Evolutionary conservation across 2,329 filamentous ascomycete genomes (phyloP).

Genomic region (Boeremia lycopersici): DNA sequence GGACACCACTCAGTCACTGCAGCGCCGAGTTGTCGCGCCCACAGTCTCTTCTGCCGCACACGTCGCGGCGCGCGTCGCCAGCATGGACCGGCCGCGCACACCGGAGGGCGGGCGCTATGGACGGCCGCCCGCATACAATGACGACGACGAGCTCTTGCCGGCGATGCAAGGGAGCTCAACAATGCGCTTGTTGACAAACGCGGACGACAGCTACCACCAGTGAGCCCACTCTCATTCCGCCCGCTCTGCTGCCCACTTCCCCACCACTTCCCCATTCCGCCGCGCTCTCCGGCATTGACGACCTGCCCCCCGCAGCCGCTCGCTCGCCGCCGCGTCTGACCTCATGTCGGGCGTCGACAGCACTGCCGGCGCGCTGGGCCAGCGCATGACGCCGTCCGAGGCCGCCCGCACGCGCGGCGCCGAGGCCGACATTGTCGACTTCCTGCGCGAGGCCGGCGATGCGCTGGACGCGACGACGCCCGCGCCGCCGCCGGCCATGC

Average conservation of each 20-base stretch:
- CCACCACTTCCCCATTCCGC: slow-evolving; percentile 19
- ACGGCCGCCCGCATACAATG: slow-evolving; percentile 54
- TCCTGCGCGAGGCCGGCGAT: slow-evolving; percentile 50
- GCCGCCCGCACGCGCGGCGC: slow-evolving; percentile 39
- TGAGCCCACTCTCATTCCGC: slow-evolving; percentile 24
- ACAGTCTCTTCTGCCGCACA: not conserved
- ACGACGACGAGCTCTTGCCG: slow-evolving; percentile 47
- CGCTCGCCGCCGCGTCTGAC: slow-evolving; percentile 39
- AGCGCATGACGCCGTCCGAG: slow-evolving; percentile 31
- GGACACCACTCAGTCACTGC: not conserved
- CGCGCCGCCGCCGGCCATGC: slow-evolving; percentile 17
- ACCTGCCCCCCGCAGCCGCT: slow-evolving; percentile 33
- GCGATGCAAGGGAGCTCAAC: slow-evolving; percentile 50
- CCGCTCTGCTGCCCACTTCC: slow-evolving; percentile 10
- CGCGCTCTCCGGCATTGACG: slow-evolving; percentile 10
- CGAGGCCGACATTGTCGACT: slow-evolving; percentile 51
- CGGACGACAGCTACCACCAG: slow-evolving; percentile 50
- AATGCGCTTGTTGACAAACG: slow-evolving; percentile 58
- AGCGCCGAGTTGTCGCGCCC: not conserved
- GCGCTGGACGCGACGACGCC: slow-evolving; percentile 31
- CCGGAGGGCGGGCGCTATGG: slow-evolving; percentile 45
- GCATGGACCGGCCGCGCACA: slow-evolving; percentile 44
- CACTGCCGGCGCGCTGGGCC: slow-evolving; percentile 42
- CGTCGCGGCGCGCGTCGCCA: slow-evolving; percentile 26
- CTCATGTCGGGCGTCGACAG: slow-evolving; percentile 40